Base-by-base conservation (phyloP, 352 stramenopile genomes). In the Phytopythium litorale region DNA sequence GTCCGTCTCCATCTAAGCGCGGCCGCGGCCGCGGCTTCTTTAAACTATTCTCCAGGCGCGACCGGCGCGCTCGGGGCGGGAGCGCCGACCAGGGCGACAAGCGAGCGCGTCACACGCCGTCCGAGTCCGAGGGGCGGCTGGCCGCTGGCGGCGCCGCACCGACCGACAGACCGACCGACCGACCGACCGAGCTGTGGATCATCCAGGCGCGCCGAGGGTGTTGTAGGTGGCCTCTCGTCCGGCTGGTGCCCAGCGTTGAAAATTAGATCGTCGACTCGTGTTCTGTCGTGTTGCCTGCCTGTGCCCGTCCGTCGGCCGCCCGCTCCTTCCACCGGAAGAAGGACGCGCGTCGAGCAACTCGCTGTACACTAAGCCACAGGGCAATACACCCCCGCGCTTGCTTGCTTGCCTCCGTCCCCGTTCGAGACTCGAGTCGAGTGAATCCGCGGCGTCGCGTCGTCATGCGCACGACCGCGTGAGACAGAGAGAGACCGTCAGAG, bases 1-100 rank as follows among this genome's bases (percentile, higher is more conserved):
- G 55, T 92, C 86, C 54, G 83, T 93, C 37, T 93, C 84, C 53
- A 93, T 95, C 57, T 92, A 92, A 76, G 18, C 23, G 28, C 35
- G 64, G 48, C 25, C 49, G 49, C 63, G 55, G 35, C 49, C 16
- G 57, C 35, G 66, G 56, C 35, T 58, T 69, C 21, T 59, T 38
- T 48, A 48, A 59, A 48, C 54, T 59, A 59, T 59, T 59, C 35
- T 38, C 3, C 51, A 32, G 15, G 13, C 32, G 23, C n/a, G 18
- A 13, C 42, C 43, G 23, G 43, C 15, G 42, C 42, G 42, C 42
- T 48, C 42, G 11, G 7, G 42, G 4, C 42, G 7, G 42, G 33
- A 38, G 33, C 33, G 33, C 33, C 33, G 33, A 38, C 33, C 33
- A 28, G 25, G 33, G 11, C 33, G 7, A 38, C 7, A 8, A 38